Evolutionary conservation across 2,329 filamentous ascomycete species (phyloP), one percentile per base, ranked within the genome.

Genomic region (Purpureocillium lavendulum): DNA sequence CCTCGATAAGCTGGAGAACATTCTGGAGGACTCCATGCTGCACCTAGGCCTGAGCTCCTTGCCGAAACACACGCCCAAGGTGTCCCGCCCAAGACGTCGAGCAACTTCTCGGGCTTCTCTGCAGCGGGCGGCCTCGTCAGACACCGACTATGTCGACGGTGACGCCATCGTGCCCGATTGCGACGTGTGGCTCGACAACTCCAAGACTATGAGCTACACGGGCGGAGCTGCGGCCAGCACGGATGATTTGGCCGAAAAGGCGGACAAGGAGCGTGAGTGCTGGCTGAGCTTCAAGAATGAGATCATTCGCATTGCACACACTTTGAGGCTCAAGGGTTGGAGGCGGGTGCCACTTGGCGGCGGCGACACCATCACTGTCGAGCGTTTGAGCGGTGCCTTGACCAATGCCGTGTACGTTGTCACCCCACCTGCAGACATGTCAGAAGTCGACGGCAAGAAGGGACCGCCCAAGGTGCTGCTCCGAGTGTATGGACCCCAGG

Each of bases 341-440:
- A 79, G 89, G 39, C 80, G 80, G 43, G 79, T 98, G 1, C 76
- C 87, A 0, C 65, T 90, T 38, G 83, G 86, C 10, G 68, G 70
- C 46, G 84, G 83, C 47, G 75, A 78, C 37, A 70, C 69, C 30
- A 80, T 92, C 46, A 72, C 73, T 2, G 82, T 92, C 6, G 75
- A 85, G 60, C 75, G 86, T 36, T 69, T 94, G 21, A 96, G 90
- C 58, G 92, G 92, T 44, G 92, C 92, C 8, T 65, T 98, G 49
- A 98, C 92, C 15, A 98, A 98, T 57, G 88, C 90, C 10, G 89
- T 98, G 29, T 98, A 97, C 56, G 88, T 95, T 37, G 88, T 97
- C 16, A 84, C 80, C 2, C 89, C 90, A 2, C 89, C 90, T 0
- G 67, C 75, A 30, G 70, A 84, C 29, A 49, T 88, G 10, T 45